phyloP scores from a whole-genome alignment of 2,329 filamentous ascomycete genomes.

The Cladophialophora bantiana region DNA sequence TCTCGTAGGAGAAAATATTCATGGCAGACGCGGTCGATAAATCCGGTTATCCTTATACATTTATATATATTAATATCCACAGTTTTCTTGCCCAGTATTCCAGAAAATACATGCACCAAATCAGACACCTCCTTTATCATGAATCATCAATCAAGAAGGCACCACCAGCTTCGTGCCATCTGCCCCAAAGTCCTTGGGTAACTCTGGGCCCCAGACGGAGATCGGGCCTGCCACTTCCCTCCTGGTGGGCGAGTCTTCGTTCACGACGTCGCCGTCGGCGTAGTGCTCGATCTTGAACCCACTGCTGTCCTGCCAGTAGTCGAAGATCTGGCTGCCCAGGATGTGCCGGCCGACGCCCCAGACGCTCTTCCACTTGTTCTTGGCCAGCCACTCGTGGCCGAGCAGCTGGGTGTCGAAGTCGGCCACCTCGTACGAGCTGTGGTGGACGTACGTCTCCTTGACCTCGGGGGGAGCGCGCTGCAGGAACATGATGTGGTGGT shows the following conservation, averaged over 20 bases:
- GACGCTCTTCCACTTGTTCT: slow-evolving; percentile 67
- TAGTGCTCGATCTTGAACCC: slow-evolving; percentile 73
- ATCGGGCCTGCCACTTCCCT: slow-evolving; percentile 42
- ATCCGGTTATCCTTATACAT: no score
- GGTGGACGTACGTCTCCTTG: slow-evolving; percentile 63
- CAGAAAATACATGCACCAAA: neutral
- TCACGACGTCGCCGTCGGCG: slow-evolving; percentile 67
- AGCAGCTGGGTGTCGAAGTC: slow-evolving; percentile 74
- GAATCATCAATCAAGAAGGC: neutral
- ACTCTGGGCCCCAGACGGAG: slow-evolving; percentile 46
- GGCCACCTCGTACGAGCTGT: slow-evolving; percentile 72
- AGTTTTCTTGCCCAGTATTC: no score
- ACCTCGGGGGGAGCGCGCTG: slow-evolving; percentile 29
- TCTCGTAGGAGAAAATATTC: no score
- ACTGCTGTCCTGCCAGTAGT: slow-evolving; percentile 71
- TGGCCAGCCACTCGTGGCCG: slow-evolving; percentile 71
- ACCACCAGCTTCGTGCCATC: slow-evolving; percentile 18
- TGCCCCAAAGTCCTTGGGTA: slow-evolving; percentile 42
- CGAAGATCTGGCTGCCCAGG: slow-evolving; percentile 73
- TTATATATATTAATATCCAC: no score
- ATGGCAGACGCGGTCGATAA: no score
- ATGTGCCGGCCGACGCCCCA: slow-evolving; percentile 76
- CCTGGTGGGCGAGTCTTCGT: slow-evolving; percentile 42
- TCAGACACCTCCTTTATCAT: neutral
- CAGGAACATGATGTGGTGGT: slow-evolving; percentile 63